Evolutionary conservation across 495 filamentous ascomycete genomes (phyloP).

Genomic region (Penicillium simplicissimum): DNA sequence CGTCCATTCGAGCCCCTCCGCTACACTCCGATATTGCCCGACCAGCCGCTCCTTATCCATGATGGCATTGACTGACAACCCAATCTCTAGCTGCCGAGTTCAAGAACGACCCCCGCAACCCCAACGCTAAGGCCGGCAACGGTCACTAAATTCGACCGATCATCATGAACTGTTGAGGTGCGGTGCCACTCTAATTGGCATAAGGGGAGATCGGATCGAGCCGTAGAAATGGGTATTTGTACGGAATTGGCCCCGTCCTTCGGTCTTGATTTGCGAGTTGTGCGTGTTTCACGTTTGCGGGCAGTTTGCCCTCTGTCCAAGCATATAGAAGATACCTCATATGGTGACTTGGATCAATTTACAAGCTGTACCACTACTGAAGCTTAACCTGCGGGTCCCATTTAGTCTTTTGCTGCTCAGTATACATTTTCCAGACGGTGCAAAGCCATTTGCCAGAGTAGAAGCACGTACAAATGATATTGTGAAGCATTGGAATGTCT

Average conservation of each 20-base stretch:
- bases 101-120: slow-evolving; percentile 96
- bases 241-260: slow-evolving; percentile 25
- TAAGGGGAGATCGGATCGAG: slow-evolving; percentile 19
- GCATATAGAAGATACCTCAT: slow-evolving; percentile 47
- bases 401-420: neutral
- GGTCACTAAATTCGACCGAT: slow-evolving; percentile 40
- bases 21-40: slow-evolving; percentile 8
- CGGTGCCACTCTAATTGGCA: slow-evolving; percentile 13
- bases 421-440: neutral
- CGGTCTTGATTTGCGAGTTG: slow-evolving; percentile 24
- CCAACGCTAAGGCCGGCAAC: slow-evolving; percentile 57
- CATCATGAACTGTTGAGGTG: slow-evolving; percentile 21
- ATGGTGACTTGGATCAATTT: slow-evolving; percentile 44
- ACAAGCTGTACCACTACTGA: slow-evolving; percentile 47
- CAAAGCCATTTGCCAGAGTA: neutral
- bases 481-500: neutral
- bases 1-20: neutral
- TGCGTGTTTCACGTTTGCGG: slow-evolving; percentile 34
- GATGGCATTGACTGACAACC: slow-evolving; percentile 23
- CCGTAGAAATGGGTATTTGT: slow-evolving; percentile 14
- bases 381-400: slow-evolving; percentile 1
- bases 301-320: slow-evolving; percentile 44
- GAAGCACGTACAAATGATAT: neutral
- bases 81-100: slow-evolving; percentile 71
- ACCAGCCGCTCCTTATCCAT: neutral